A percentile compares a stretch with the other conserved stretches of the same genome.
These are phyloP conservation scores for Phyllosticta citribraziliensis DNA, from an alignment of 2,329 filamentous ascomycete species.

Conservation along the genomic window DNA sequence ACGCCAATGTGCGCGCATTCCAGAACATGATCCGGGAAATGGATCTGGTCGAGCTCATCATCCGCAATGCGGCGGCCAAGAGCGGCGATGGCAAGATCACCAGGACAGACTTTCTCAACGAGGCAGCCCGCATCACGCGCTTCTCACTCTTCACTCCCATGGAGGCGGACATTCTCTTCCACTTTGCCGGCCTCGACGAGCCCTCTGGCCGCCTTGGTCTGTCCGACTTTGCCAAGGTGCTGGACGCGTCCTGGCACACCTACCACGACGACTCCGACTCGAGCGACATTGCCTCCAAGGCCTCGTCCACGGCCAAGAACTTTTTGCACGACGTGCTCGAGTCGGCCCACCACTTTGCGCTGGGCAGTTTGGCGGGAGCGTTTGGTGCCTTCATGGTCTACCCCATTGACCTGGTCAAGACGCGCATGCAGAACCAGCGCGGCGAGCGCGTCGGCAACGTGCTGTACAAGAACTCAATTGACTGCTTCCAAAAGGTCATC, in stretches of 20 bases:
- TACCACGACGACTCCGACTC: constrained; percentile 43
- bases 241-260: constrained; percentile 84
- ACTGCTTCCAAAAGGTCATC: constrained; percentile 89
- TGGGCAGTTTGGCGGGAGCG: constrained; percentile 84
- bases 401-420: constrained; percentile 97
- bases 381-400: constrained; percentile 99
- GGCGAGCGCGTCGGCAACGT: constrained; percentile 70
- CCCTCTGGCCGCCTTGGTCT: constrained; percentile 76
- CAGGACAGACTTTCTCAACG: constrained; percentile 84
- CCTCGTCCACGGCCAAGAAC: constrained; percentile 45
- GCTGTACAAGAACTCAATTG: constrained; percentile 93
- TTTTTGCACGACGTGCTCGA: constrained; percentile 58
- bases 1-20: constrained; percentile 94
- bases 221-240: constrained; percentile 82
- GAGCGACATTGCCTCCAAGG: constrained; percentile 39
- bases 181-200: constrained; percentile 89
- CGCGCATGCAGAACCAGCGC: constrained; percentile 94
- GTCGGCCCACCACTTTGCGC: constrained; percentile 79
- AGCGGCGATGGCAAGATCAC: constrained; percentile 89
- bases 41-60: constrained; percentile 90
- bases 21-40: constrained; percentile 97
- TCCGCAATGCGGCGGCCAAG: constrained; percentile 75
- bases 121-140: constrained; percentile 80
- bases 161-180: constrained; percentile 97
- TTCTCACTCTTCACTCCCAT: constrained; percentile 97